Percentiles rank a stretch among this genome's conserved stretches.
Conservation (phyloP, 495 filamentous ascomycete species). For the Daldinia grandis region DNA sequence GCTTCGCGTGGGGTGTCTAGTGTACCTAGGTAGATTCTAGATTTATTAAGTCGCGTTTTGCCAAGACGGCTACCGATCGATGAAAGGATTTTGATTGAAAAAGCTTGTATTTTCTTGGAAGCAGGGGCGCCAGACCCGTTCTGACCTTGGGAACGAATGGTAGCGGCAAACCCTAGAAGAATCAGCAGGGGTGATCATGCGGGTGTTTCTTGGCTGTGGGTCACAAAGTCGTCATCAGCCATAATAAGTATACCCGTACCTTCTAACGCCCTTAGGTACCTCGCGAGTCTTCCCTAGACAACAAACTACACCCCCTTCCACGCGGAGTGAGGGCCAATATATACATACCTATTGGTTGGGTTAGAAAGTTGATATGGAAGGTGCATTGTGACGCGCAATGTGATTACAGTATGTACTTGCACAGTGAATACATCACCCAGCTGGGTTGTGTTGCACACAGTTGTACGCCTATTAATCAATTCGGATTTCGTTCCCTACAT, state of each 20-base stretch:
- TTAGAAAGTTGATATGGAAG: background rate
- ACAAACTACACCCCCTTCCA: background rate
- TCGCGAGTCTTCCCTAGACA: background rate
- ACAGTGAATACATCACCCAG: background rate
- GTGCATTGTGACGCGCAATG: background rate
- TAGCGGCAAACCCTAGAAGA: conserved; percentile 2
- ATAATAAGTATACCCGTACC: background rate
- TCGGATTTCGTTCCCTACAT: conserved; percentile 2
- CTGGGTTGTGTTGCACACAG: background rate
- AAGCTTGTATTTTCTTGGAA: conserved; percentile 40
- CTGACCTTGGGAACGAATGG: background rate
- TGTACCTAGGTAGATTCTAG: too few relatives aligned
- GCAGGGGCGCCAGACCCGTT: conserved; percentile 12
- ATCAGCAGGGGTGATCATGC: conserved; percentile 12
- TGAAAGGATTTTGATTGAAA: conserved; percentile 12
- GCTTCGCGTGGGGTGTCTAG: background rate
- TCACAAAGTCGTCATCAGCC: conserved; percentile 28
- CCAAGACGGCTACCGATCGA: conserved; percentile 20
- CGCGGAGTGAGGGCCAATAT: background rate
- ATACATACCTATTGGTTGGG: background rate
- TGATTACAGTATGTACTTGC: background rate
- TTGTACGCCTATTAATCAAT: background rate
- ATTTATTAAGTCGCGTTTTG: conserved; percentile 5
- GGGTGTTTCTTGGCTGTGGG: conserved; percentile 26
- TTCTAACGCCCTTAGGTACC: background rate